These are phyloP conservation scores for Halophytophthora polymorphica DNA, from an alignment of 352 stramenopile species.

Conservation along the genomic window DNA sequence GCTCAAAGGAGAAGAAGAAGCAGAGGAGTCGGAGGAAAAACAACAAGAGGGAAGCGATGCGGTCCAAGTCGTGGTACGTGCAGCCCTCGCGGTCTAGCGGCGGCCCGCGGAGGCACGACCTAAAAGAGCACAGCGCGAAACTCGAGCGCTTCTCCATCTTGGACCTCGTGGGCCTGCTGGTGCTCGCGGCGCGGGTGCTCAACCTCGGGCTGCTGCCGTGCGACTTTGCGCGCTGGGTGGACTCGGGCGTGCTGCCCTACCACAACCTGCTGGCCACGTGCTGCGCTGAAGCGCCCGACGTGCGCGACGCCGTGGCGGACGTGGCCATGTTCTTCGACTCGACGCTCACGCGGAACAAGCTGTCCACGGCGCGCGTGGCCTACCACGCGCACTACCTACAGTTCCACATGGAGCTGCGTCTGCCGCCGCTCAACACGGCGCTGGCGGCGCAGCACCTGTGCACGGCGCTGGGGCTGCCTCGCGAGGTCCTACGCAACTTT, in stretches of 20 bases:
- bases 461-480: constrained; percentile 51
- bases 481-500: constrained; percentile 62
- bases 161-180: constrained; percentile 58
- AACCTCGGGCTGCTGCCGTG: constrained; percentile 59
- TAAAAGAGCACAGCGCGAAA: constrained; percentile 1
- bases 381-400: constrained; percentile 59
- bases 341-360: constrained; percentile 30
- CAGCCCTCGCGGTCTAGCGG: background rate
- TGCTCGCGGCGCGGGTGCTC: constrained; percentile 58
- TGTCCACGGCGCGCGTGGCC: constrained; percentile 36
- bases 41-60: background rate
- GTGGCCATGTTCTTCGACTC: constrained; percentile 64
- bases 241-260: constrained; percentile 54
- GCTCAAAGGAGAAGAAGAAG: background rate
- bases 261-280: constrained; percentile 58
- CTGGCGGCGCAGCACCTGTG: constrained; percentile 56
- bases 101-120: background rate
- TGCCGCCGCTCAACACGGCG: constrained; percentile 70
- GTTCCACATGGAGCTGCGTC: constrained; percentile 62
- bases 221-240: constrained; percentile 66
- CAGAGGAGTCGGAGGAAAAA: background rate
- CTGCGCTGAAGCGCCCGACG: constrained; percentile 29
- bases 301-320: constrained; percentile 44
- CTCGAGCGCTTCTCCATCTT: constrained; percentile 52
- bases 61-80: background rate